phyloP scores from a whole-genome alignment of 148 eudicot genomes.

The Persicaria maculosa region DNA sequence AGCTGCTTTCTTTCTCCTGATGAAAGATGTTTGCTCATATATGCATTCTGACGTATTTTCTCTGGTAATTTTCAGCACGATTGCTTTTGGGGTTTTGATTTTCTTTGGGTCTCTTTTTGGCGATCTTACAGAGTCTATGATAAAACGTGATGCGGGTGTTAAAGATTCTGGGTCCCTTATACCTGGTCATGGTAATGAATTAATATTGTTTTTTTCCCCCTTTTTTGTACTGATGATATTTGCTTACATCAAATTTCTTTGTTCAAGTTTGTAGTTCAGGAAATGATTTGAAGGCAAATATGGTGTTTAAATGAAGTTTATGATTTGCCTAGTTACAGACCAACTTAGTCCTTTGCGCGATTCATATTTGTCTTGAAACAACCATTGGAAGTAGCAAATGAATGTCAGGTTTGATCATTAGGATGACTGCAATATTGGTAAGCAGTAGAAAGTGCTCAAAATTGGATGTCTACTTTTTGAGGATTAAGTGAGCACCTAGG shows the following conservation, averaged over 20 bases:
- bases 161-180: constrained; percentile 96
- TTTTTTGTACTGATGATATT: not conserved
- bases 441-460: not conserved
- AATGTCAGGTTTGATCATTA: not conserved
- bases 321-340: not conserved
- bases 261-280: not conserved
- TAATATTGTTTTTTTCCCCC: not conserved
- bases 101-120: constrained; percentile 97
- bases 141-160: constrained; percentile 98
- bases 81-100: constrained; percentile 70
- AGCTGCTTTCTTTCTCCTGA: not conserved
- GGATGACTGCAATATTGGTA: constrained; percentile 2
- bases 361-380: not conserved
- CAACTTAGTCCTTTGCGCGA: not conserved
- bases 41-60: constrained; percentile 15
- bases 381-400: not conserved
- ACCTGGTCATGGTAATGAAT: constrained; percentile 89
- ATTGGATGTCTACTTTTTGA: too few species aligned
- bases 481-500: not conserved
- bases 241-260: constrained; percentile 1
- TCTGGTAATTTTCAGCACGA: constrained; percentile 43
- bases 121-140: constrained; percentile 89
- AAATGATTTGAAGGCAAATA: not conserved
- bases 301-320: not conserved
- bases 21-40: not conserved